These are phyloP conservation scores for Davidsoniella neocaledoniae DNA, from an alignment of 2,329 filamentous ascomycete species.

Conservation along the genomic window DNA sequence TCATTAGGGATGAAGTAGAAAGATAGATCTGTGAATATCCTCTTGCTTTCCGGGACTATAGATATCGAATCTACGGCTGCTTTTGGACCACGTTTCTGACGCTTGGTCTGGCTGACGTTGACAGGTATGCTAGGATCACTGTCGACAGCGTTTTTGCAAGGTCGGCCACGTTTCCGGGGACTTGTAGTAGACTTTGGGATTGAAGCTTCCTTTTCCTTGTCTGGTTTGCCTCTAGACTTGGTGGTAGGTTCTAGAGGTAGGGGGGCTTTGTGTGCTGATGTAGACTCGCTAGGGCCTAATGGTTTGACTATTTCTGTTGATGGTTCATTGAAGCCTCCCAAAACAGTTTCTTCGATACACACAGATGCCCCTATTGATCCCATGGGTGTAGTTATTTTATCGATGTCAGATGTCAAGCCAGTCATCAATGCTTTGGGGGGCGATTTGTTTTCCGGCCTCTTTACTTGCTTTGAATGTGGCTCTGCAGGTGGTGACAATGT, in stretches of 20 bases:
- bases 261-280: background rate
- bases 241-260: too few species aligned
- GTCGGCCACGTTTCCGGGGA: background rate
- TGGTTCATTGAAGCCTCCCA: background rate
- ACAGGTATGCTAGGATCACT: background rate
- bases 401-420: background rate
- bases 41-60: constrained; percentile 29
- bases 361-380: background rate
- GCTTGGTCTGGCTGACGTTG: constrained; percentile 12
- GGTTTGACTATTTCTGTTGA: background rate
- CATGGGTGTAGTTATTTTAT: too few species aligned
- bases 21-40: constrained; percentile 42
- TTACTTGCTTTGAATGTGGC: too few species aligned
- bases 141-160: background rate
- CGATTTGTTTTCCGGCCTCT: background rate
- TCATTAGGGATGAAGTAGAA: constrained; percentile 74
- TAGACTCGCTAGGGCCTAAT: background rate
- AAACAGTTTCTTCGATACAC: background rate
- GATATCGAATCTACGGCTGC: constrained; percentile 18
- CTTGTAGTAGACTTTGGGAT: background rate
- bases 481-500: too few species aligned
- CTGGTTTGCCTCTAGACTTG: background rate
- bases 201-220: background rate
- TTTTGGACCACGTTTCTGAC: constrained; percentile 16
- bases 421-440: background rate